Conservation (phyloP, 768 basidiomycete species). For the Steccherinum ochraceum region DNA sequence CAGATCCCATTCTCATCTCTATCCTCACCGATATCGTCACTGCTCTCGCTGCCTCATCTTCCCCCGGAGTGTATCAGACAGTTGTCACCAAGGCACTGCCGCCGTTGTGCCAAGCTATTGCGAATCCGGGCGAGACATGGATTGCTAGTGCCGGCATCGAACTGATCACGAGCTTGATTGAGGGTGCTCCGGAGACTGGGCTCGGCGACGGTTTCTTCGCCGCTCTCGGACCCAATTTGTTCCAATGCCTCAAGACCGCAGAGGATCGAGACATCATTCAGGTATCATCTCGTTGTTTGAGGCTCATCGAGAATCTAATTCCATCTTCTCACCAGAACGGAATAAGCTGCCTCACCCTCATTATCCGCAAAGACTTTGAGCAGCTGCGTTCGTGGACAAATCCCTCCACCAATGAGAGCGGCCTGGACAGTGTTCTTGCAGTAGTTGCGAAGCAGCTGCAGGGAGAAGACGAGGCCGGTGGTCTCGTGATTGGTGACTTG, state of each 20-base stretch:
- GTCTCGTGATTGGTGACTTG: slow-evolving; percentile 89
- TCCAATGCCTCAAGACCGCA: slow-evolving; percentile 56
- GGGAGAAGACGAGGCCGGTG: slow-evolving; percentile 84
- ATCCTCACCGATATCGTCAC: slow-evolving; percentile 77
- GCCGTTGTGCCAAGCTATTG: slow-evolving; percentile 58
- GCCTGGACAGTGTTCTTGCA: slow-evolving; percentile 67
- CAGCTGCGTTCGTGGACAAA: slow-evolving; percentile 79
- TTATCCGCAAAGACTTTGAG: slow-evolving; percentile 81
- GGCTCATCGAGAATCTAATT: too few species aligned
- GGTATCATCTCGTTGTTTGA: slow-evolving; percentile 38
- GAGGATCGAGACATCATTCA: slow-evolving; percentile 87
- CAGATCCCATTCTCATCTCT: slow-evolving; percentile 87
- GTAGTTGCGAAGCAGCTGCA: slow-evolving; percentile 75
- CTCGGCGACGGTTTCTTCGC: slow-evolving; percentile 81
- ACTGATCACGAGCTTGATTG: slow-evolving; percentile 64
- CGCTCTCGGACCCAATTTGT: slow-evolving; percentile 66
- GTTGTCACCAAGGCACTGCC: slow-evolving; percentile 75
- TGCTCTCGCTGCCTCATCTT: slow-evolving; percentile 56
- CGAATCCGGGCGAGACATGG: slow-evolving; percentile 53
- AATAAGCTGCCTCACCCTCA: slow-evolving; percentile 69
- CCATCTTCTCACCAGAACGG: too few species aligned
- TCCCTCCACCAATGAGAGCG: slow-evolving; percentile 51
- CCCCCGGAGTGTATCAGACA: slow-evolving; percentile 58
- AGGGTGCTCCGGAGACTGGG: slow-evolving; percentile 54
- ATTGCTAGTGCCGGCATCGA: slow-evolving; percentile 79